These are phyloP conservation scores for Salix brachista DNA, from an alignment of 345 rosid species.

Conservation along the genomic window DNA sequence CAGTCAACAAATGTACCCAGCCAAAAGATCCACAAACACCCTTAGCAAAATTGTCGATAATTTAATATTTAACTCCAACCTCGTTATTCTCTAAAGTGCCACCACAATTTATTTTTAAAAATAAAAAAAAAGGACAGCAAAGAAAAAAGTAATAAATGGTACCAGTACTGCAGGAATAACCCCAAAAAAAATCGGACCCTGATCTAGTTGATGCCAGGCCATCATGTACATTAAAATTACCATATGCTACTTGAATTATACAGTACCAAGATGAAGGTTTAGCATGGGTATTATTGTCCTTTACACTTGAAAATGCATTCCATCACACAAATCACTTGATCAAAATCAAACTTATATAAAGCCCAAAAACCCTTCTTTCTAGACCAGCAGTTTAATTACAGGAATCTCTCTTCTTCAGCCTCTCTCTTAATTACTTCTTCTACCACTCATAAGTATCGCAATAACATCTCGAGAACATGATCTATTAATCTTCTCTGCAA, in stretches of 20 bases:
- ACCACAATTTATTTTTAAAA: not conserved
- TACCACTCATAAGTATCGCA: not conserved
- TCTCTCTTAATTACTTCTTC: not conserved
- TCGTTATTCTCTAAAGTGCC: constrained; percentile 6
- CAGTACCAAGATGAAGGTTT: not conserved
- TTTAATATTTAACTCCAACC: not conserved
- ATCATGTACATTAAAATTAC: constrained; percentile 14
- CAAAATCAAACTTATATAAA: constrained; percentile 32
- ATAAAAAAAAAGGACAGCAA: not conserved
- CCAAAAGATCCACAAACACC: constrained; percentile 4
- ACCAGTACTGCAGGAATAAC: not conserved
- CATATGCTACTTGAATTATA: not conserved
- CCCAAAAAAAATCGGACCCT: not conserved
- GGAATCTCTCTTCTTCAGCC: constrained; percentile 1
- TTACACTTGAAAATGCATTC: not conserved
- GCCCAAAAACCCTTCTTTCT: constrained; percentile 15
- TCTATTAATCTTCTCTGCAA: not conserved
- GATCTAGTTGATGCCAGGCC: constrained; percentile 27
- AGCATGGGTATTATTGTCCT: constrained; percentile 12
- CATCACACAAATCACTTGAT: not conserved
- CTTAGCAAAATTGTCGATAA: constrained; percentile 2
- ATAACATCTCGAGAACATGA: not conserved
- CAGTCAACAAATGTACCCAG: constrained; percentile 20
- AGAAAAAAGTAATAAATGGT: not conserved
- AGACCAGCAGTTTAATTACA: constrained; percentile 10